Base-by-base conservation (phyloP, 306 rosid species). In the Malus sylvestris region DNA sequence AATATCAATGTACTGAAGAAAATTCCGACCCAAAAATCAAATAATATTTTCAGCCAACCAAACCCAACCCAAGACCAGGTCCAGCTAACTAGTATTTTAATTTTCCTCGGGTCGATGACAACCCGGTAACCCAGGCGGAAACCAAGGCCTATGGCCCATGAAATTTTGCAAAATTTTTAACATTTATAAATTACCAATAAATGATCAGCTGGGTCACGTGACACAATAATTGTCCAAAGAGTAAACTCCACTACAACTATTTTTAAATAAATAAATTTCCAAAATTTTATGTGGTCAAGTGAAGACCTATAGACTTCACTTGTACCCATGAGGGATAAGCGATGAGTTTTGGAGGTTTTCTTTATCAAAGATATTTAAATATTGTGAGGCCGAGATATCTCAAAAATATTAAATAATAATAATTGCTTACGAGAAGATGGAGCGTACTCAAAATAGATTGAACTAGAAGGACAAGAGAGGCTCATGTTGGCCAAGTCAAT, bases 371-470 rank as follows among this genome's bases (percentile, higher is more conserved):
- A 58, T 4, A 58, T 22, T 1, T 58, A 22, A 40, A 40, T 40
- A 35, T 6, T 1, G 40, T 9, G 0, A 6, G 40, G 40, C 0
- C 0, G 2, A 0, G 40, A 0, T 6, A 35, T 6, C 1, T 33
- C 1, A 33, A 0, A 35, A 35, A 35, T 35, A 35, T 35, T 1
- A 35, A 6, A 6, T 2, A 1, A 38, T 38, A 38, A 38, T 1
- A 38, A 38, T 0, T 38, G 42, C 0, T 38, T 38, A 38, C 0
- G 2, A 38, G 2, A 38, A 38, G 9, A 38, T 38, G 0, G 9
- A 38, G 2, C 0, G 9, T 1, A 7, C 42, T 6, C 0, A 38
- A 7, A 38, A 1, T 38, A 8, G 10, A 38, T 10, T 38, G 2
- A 38, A 7, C 2, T 7, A 38, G 2, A 38, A 38, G 8, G 2